phyloP scores from a whole-genome alignment of 768 basidiomycete species.

The Lentinula edodes region DNA sequence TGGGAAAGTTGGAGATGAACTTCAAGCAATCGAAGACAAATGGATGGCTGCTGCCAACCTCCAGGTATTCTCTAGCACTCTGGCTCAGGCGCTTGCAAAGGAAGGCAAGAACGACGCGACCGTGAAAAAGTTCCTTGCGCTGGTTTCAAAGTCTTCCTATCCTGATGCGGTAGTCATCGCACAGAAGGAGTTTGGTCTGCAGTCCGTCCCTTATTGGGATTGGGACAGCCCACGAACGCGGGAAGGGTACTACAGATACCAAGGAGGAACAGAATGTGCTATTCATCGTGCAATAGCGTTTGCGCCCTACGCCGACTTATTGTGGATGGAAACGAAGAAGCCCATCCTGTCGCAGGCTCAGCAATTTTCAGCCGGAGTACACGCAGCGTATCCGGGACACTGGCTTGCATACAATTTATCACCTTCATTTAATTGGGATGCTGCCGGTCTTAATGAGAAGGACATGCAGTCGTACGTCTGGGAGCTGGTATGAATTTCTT shows the following conservation, averaged over 20 bases:
- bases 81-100: constrained; percentile 61
- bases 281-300: constrained; percentile 89
- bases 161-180: constrained; percentile 69
- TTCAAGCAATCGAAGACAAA: constrained; percentile 85
- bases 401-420: constrained; percentile 97
- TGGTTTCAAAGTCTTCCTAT: constrained; percentile 65
- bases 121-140: constrained; percentile 57
- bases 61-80: constrained; percentile 67
- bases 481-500: constrained; percentile 44
- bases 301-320: constrained; percentile 86
- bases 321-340: constrained; percentile 98
- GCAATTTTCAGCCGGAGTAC: constrained; percentile 90
- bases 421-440: constrained; percentile 93
- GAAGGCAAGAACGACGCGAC: constrained; percentile 45
- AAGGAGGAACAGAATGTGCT: constrained; percentile 93
- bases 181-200: constrained; percentile 71
- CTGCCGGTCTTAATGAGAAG: constrained; percentile 78
- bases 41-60: constrained; percentile 81
- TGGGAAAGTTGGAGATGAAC: constrained; percentile 71
- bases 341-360: constrained; percentile 89
- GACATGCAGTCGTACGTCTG: constrained; percentile 90
- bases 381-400: constrained; percentile 74
- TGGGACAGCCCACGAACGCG: constrained; percentile 94
- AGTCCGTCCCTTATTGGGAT: constrained; percentile 78
- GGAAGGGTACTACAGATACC: constrained; percentile 96